Evolutionary conservation across 2,329 filamentous ascomycete species (phyloP).

Genomic region (Trichoderma lentiforme): DNA sequence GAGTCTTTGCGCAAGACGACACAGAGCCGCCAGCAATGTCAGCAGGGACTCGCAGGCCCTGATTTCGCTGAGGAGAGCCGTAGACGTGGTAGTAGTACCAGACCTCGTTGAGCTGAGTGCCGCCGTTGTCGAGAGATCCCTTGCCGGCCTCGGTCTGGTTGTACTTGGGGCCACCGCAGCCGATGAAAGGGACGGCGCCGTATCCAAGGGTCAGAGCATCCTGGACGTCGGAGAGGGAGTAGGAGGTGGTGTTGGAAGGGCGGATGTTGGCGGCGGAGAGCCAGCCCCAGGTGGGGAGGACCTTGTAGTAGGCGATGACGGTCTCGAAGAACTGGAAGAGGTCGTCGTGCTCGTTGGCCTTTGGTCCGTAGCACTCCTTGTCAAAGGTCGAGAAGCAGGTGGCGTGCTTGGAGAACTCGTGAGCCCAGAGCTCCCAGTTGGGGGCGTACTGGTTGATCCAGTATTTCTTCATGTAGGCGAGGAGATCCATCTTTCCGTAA

Average conservation of each 20-base stretch:
- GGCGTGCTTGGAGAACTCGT: slow-evolving; percentile 66
- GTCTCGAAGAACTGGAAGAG: slow-evolving; percentile 64
- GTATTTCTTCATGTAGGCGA: slow-evolving; percentile 63
- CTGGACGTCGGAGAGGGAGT: slow-evolving; percentile 53
- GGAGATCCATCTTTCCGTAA: slow-evolving; percentile 57
- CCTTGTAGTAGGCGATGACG: slow-evolving; percentile 53
- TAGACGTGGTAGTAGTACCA: slow-evolving; percentile 65
- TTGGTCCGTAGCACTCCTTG: slow-evolving; percentile 59
- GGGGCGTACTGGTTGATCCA: slow-evolving; percentile 58
- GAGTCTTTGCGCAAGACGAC: slow-evolving; percentile 53
- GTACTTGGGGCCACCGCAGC: slow-evolving; percentile 58
- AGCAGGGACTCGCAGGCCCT: slow-evolving; percentile 42
- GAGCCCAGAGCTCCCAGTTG: slow-evolving; percentile 61
- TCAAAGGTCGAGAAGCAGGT: slow-evolving; percentile 67
- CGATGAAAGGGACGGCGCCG: slow-evolving; percentile 57
- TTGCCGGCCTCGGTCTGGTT: slow-evolving; percentile 58
- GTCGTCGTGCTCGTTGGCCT: slow-evolving; percentile 54
- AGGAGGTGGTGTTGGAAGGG: slow-evolving; percentile 57
- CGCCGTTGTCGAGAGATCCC: slow-evolving; percentile 52
- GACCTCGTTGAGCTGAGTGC: slow-evolving; percentile 57
- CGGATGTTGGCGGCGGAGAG: slow-evolving; percentile 51
- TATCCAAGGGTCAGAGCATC: slow-evolving; percentile 46
- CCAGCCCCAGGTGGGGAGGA: slow-evolving; percentile 59
- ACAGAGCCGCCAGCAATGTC: slow-evolving; percentile 46
- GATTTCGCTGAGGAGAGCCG: slow-evolving; percentile 53